Evolutionary conservation across 2,329 filamentous ascomycete species (phyloP), one percentile per base, ranked within the genome.

Genomic region (Xylariomycetidae sp.): DNA sequence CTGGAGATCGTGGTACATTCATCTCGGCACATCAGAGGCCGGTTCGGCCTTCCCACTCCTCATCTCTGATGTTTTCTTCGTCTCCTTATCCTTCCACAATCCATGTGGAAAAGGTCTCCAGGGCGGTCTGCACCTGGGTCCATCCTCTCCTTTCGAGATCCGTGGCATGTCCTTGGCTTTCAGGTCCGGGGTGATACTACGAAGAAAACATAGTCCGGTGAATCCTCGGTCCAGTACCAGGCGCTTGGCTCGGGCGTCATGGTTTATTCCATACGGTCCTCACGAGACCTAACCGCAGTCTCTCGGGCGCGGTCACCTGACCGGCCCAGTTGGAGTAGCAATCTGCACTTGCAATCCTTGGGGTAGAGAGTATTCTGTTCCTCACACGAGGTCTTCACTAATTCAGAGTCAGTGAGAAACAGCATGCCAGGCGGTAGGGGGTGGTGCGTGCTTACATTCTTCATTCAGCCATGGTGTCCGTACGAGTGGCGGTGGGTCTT

Each of bases 391-490:
- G n/a, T n/a, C n/a, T n/a, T n/a, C n/a, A n/a, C n/a, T n/a, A n/a
- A n/a, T n/a, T n/a, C n/a, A n/a, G n/a, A n/a, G n/a, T n/a, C n/a
- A n/a, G n/a, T n/a, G n/a, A n/a, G n/a, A n/a, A n/a, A n/a, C n/a
- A n/a, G n/a, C n/a, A n/a, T n/a, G n/a, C n/a, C n/a, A n/a, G n/a
- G n/a, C n/a, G n/a, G n/a, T n/a, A n/a, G n/a, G n/a, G n/a, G n/a
- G n/a, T n/a, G n/a, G n/a, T n/a, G n/a, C n/a, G n/a, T n/a, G n/a
- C 52, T 47, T 37, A 54, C 46, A 26, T 48, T 45, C 30, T 48
- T 59, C 49, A 53, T 54, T 58, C 54, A 65, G 49, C 58, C 52
- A 48, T 56, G 50, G 46, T 57, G 50, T 37, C 49, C 53, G 46
- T 59, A 61, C 10, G 58, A 57, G 29, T 54, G 56, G 38, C 54